Conservation (phyloP, 768 basidiomycete species). For the Naganishia friedmannii region DNA sequence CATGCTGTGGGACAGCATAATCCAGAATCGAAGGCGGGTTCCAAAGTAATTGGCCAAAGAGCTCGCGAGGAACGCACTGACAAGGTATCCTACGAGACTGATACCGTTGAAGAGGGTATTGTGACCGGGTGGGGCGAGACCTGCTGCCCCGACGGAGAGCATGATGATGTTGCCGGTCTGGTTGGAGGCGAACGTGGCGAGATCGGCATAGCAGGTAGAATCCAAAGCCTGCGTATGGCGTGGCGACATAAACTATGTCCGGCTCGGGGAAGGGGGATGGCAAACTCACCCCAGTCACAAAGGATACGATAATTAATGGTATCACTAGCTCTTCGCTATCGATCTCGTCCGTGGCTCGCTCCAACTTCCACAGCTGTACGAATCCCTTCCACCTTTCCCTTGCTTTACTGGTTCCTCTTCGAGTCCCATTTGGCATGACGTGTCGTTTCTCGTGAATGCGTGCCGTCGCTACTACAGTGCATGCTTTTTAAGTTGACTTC, state of each 20-base stretch:
- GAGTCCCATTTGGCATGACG: neutral
- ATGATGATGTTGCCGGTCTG: slow-evolving; percentile 18
- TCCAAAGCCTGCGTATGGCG: neutral
- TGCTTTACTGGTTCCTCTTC: neutral
- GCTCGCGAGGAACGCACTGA: slow-evolving; percentile 4
- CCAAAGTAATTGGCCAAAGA: slow-evolving; percentile 3
- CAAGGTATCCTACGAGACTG: slow-evolving; percentile 4
- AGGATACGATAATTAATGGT: neutral
- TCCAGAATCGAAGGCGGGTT: neutral
- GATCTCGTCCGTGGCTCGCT: neutral
- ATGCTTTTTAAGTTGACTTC: neutral
- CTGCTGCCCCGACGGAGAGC: slow-evolving; percentile 3
- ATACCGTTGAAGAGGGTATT: neutral
- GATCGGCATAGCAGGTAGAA: slow-evolving; percentile 16
- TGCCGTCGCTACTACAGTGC: neutral
- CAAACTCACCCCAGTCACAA: slow-evolving; percentile 1
- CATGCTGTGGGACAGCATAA: neutral
- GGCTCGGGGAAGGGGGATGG: neutral
- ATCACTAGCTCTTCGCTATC: slow-evolving; percentile 3
- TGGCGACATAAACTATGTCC: too few species aligned
- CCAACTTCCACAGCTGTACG: neutral
- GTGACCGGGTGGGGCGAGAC: slow-evolving; percentile 1
- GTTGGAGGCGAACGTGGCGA: slow-evolving; percentile 4
- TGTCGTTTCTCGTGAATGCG: neutral
- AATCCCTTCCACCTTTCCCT: neutral